Evolutionary conservation across 2,329 filamentous ascomycete genomes (phyloP).

Genomic region (Aspergillus uvarum): DNA sequence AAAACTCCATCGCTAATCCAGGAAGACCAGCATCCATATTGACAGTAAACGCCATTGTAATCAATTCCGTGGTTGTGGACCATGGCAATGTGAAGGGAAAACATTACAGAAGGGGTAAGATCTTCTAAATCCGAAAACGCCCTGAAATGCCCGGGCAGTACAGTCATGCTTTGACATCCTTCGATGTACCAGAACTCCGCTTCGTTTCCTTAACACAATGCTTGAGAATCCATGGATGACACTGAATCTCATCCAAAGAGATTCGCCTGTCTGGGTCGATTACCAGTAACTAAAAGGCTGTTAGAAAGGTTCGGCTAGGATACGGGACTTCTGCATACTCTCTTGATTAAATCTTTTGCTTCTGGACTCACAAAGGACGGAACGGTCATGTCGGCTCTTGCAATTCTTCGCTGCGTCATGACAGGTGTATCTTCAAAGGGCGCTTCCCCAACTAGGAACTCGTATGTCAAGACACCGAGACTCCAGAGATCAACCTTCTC

Average conservation of each 20-base stretch:
- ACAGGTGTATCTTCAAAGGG: constrained; percentile 94
- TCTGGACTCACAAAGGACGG: constrained; percentile 88
- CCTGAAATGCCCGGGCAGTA: constrained; percentile 19
- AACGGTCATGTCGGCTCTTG: constrained; percentile 85
- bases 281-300: constrained; percentile 67
- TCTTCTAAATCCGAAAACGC: constrained; percentile 20
- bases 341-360: constrained; percentile 88
- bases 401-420: constrained; percentile 91
- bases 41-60: background rate
- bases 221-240: constrained; percentile 95
- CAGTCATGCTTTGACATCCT: constrained; percentile 33
- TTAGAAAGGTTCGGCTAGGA: constrained; percentile 20
- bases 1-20: background rate
- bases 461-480: constrained; percentile 89
- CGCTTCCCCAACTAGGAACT: constrained; percentile 93
- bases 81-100: background rate
- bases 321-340: constrained; percentile 50
- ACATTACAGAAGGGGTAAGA: constrained; percentile 12
- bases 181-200: constrained; percentile 42
- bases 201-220: constrained; percentile 68
- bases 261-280: constrained; percentile 93
- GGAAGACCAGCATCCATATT: background rate
- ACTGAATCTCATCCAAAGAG: constrained; percentile 80
- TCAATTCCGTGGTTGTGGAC: background rate
- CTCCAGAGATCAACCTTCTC: constrained; percentile 98